Base-by-base conservation (phyloP, 2,329 filamentous ascomycete genomes). In the Fusarium xylarioides region DNA sequence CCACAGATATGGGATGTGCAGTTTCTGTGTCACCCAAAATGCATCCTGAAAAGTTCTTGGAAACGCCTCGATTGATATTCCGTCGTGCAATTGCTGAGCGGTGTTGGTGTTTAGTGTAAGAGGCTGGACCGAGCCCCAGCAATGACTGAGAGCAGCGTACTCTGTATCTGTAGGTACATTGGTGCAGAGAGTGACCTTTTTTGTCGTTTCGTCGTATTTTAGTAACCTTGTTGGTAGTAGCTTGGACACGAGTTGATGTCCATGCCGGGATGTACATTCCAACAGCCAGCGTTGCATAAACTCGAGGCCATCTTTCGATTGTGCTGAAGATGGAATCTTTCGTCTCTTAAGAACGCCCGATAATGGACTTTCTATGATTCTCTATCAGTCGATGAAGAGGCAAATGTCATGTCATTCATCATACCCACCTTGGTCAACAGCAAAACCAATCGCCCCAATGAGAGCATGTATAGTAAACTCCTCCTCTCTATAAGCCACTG, bases 161-260 rank as follows among this genome's bases (percentile, higher is more conserved):
- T 5, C 11, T 30, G 7, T 14, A 6, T 19, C 14, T 4, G 3
- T 2, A 1, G 37, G 23, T 8, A 28, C 2, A 1, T 16, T 32
- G 8, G 30, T 43, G 1, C 54, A 37, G 0, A 43, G 14, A 0
- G 3, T 14, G 3, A 38, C 7, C 5, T 4, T n/a, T 6, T 4
- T 18, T 15, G 1, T 19, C 7, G 14, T 3, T 7, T 32, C 7
- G 1, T 43, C 28, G 8, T 50, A 43, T 9, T 10, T 15, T 2
- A 59, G 21, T 2, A 42, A 14, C 1, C 60, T 44, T 18, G 60
- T 21, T 3, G 23, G 54, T 0, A 60, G 9, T 4, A n/a, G 4
- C 11, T 21, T 26, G 28, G 3, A 15, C 5, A 9, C 5, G 1
- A 2, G 4, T 1, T 32, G 16, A 43, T 61, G 44, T 12, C 14